A percentile compares a stretch with the other conserved stretches of the same genome.
Evolutionary conservation across 371 early-diverging fungal species (phyloP).

Genomic region (Quaeritorhiza haematococci): DNA sequence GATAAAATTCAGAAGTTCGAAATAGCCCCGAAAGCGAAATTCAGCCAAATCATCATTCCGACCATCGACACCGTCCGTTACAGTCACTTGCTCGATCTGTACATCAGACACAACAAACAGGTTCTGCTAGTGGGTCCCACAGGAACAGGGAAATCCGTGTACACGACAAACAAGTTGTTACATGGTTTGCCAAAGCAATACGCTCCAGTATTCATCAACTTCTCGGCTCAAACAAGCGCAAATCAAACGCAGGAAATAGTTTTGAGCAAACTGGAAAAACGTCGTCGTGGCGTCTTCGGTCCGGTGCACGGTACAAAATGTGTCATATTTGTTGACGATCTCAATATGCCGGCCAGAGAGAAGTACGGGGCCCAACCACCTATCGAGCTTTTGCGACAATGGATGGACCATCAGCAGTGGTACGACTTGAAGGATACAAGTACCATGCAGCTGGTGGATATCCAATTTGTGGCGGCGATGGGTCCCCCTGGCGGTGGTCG

Average conservation of each 20-base stretch:
- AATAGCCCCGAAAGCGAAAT: slow-evolving; percentile 44
- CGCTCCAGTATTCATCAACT: slow-evolving; percentile 51
- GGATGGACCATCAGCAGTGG: slow-evolving; percentile 49
- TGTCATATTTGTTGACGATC: slow-evolving; percentile 54
- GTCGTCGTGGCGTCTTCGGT: slow-evolving; percentile 48
- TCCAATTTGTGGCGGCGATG: slow-evolving; percentile 55
- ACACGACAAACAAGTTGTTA: slow-evolving; percentile 52
- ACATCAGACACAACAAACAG: slow-evolving; percentile 43
- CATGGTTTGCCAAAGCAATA: slow-evolving; percentile 40
- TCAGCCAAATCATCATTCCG: slow-evolving; percentile 49
- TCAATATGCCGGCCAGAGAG: slow-evolving; percentile 57
- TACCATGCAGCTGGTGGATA: slow-evolving; percentile 46
- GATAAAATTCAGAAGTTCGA: slow-evolving; percentile 45
- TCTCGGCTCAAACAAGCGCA: slow-evolving; percentile 54
- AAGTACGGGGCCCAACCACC: slow-evolving; percentile 57
- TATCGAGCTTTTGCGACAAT: slow-evolving; percentile 48
- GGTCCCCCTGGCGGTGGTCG: slow-evolving; percentile 56
- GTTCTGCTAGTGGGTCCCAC: slow-evolving; percentile 53
- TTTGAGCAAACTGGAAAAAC: slow-evolving; percentile 47
- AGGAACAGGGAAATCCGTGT: slow-evolving; percentile 50
- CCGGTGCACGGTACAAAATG: slow-evolving; percentile 44
- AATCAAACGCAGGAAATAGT: slow-evolving; percentile 54
- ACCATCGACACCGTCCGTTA: slow-evolving; percentile 52
- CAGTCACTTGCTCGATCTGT: slow-evolving; percentile 41
- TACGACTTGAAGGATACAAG: slow-evolving; percentile 48